Base-by-base conservation (phyloP, 1,284 basidiomycete genomes). In the Acaromyces ingoldii region DNA sequence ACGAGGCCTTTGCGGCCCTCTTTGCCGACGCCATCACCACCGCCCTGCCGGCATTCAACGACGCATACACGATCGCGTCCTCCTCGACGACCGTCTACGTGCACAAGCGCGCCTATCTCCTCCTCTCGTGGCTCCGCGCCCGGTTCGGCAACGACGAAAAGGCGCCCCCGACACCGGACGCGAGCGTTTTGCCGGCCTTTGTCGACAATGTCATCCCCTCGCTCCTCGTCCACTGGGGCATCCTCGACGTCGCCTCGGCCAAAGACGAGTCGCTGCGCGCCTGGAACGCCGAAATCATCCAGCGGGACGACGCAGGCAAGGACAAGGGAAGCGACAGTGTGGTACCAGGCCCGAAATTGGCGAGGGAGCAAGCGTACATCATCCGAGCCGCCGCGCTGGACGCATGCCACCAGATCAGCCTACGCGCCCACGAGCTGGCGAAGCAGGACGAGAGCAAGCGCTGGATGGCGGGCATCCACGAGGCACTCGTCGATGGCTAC, bases 151-250 rank as follows among this genome's bases (percentile, higher is more conserved):
- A 45, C 22, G 17, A 17, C 36, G 36, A 37, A 7, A n/a, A n/a
- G n/a, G 26, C 6, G 34, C 24, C 26, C 30, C 42, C 42, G 19
- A 22, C 34, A 15, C 42, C 42, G 15, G 17, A n/a, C 13, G 29
- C 42, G 6, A 31, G 17, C 4, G 42, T 45, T 3, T 29, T 74
- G 3, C 90, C 90, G 7, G 80, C 89, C 47, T 91, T 90, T 70
- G 80, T 86, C 5, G 90, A 92, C 77, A 90, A 91, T 67, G 87
- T 92, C 42, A 76, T 91, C 4, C 89, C 90, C 1, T 89, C 89
- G 6, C 79, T 91, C 57, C 82, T 91, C 48, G 77, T 89, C 31
- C 84, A 89, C 74, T 78, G 88, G 22, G 85, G 86, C 43, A 81
- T 91, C 31, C 77, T 92, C 60, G 82, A 87, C 67, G 74, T 88